Evolutionary conservation across 169 alveolate genomes (phyloP).

Genomic region (Plasmodium knowlesi): DNA sequence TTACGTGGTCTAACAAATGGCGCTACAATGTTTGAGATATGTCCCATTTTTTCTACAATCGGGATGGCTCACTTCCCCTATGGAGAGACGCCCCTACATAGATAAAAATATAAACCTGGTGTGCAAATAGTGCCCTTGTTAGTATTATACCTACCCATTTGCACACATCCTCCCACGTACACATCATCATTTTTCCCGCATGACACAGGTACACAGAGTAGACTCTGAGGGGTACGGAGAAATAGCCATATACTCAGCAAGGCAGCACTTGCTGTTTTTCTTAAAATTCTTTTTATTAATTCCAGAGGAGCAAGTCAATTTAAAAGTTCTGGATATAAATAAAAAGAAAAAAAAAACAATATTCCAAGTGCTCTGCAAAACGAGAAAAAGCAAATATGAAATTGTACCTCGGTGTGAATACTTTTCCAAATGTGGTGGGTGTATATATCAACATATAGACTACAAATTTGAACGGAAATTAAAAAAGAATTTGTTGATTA

Average conservation of each 20-base stretch:
- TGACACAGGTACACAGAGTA: constrained; percentile 48
- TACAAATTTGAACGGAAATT: constrained; percentile 42
- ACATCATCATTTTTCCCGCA: not conserved
- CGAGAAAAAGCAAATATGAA: constrained; percentile 69
- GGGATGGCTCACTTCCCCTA: not conserved
- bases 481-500: constrained; percentile 34
- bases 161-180: not conserved
- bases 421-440: constrained; percentile 71
- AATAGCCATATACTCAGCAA: constrained; percentile 46
- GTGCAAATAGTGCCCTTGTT: not conserved
- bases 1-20: not conserved
- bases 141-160: not conserved
- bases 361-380: constrained; percentile 63
- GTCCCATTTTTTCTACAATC: not conserved
- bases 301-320: constrained; percentile 70
- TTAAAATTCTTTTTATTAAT: constrained; percentile 60
- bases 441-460: constrained; percentile 66
- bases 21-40: not conserved
- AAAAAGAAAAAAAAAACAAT: constrained; percentile 55
- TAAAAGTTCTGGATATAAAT: constrained; percentile 59
- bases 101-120: not conserved
- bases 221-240: constrained; percentile 71
- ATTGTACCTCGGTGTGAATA: constrained; percentile 55
- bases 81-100: not conserved
- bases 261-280: constrained; percentile 41